A percentile compares a stretch with the other conserved stretches of the same genome.
These are phyloP conservation scores for Euclidium syriacum DNA, from an alignment of 345 rosid species.

Conservation along the genomic window DNA sequence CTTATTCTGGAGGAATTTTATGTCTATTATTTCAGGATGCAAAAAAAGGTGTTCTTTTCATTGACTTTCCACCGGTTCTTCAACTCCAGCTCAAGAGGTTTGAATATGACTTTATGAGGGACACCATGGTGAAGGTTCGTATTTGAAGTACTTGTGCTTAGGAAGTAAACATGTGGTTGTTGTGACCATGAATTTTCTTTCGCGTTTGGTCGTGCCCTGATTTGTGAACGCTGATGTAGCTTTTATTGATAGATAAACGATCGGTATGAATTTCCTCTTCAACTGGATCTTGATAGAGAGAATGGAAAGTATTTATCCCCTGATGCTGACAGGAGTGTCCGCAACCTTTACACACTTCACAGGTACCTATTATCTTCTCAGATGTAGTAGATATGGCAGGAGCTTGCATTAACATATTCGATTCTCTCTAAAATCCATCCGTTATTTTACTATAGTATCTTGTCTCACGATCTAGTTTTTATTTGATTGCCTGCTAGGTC, in stretches of 20 bases:
- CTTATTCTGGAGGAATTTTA: constrained; percentile 5
- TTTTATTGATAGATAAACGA: constrained; percentile 73
- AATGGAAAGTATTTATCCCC: constrained; percentile 83
- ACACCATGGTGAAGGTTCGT: constrained; percentile 93
- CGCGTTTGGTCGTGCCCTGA: constrained; percentile 14
- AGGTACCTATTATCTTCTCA: constrained; percentile 37
- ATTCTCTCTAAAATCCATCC: not conserved
- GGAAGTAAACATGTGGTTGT: constrained; percentile 5
- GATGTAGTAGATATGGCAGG: not conserved
- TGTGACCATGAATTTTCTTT: constrained; percentile 9
- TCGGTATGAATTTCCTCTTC: constrained; percentile 90
- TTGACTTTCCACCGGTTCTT: constrained; percentile 95
- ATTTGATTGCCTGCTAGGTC: constrained; percentile 4
- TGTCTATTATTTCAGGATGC: constrained; percentile 66
- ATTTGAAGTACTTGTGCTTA: constrained; percentile 4
- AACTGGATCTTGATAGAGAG: constrained; percentile 93
- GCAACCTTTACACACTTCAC: constrained; percentile 88
- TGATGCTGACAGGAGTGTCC: constrained; percentile 85
- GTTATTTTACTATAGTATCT: not conserved
- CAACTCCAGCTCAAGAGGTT: constrained; percentile 94
- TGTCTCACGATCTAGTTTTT: not conserved
- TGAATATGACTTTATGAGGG: constrained; percentile 92
- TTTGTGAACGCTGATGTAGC: constrained; percentile 25
- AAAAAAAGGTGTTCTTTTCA: constrained; percentile 82
- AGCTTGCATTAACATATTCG: constrained; percentile 9